These are phyloP conservation scores for Exserohilum rostratum DNA, from an alignment of 2,329 filamentous ascomycete species.

Conservation along the genomic window DNA sequence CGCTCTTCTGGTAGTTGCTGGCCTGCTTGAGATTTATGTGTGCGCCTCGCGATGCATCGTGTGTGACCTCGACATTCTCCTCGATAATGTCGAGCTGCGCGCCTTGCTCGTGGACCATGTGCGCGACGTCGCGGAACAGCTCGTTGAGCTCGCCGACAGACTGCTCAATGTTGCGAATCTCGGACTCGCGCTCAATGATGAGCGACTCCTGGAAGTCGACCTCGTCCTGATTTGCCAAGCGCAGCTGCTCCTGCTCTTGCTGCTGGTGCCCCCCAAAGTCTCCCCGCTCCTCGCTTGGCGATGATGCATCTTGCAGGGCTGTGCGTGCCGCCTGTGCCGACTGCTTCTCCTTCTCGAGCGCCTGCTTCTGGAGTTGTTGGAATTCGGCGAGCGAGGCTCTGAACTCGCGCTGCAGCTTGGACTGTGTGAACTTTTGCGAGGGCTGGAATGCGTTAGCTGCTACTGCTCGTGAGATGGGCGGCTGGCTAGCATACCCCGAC, in stretches of 20 bases:
- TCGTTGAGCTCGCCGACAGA: constrained; percentile 95
- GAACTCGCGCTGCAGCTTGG: constrained; percentile 93
- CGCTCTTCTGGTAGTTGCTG: constrained; percentile 91
- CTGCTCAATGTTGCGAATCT: constrained; percentile 97
- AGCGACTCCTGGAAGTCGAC: constrained; percentile 97
- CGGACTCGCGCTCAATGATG: constrained; percentile 93
- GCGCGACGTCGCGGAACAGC: constrained; percentile 95
- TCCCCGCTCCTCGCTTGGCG: constrained; percentile 51
- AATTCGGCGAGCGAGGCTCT: constrained; percentile 88
- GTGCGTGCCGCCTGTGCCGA: constrained; percentile 82
- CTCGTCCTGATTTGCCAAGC: constrained; percentile 87
- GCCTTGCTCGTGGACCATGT: constrained; percentile 94
- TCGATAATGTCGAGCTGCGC: constrained; percentile 85
- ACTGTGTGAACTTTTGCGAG: constrained; percentile 94
- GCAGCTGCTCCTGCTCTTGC: constrained; percentile 70
- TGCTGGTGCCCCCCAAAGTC: constrained; percentile 61
- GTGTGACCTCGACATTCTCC: constrained; percentile 83
- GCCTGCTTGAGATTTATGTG: constrained; percentile 85
- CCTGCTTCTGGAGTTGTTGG: constrained; percentile 85
- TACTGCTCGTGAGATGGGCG: neutral
- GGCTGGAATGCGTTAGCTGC: constrained; percentile 62
- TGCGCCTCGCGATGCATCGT: constrained; percentile 81
- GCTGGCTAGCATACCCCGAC: constrained; percentile 71
- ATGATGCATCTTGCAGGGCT: constrained; percentile 68
- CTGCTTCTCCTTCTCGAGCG: constrained; percentile 89